Evolutionary conservation across 179 eudicot species (phyloP).

Genomic region (Vitellaria paradoxa): DNA sequence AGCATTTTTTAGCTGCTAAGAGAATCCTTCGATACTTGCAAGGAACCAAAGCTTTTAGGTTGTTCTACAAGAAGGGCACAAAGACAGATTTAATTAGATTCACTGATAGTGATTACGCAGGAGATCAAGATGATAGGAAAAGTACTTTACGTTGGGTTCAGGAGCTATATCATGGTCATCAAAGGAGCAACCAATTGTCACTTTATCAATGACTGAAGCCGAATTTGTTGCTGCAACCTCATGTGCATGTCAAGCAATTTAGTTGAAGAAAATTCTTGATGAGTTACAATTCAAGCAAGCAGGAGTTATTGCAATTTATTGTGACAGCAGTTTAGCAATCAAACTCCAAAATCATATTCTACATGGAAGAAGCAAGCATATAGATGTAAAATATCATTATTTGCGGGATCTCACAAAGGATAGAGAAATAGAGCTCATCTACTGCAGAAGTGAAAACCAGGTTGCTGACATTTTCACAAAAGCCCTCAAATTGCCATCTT

Average conservation of each 20-base stretch:
- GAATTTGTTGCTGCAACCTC: conserved; percentile 2
- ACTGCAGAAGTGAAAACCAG: conserved; percentile 14
- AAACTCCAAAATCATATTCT: conserved; percentile 13
- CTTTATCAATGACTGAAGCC: conserved; percentile 5
- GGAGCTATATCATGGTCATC: conserved; percentile 8
- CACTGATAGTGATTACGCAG: conserved; percentile 9
- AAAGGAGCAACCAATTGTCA: conserved; percentile 5
- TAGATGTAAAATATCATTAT: too few relatives aligned
- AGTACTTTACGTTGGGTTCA: neutral
- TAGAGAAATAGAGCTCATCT: conserved; percentile 5
- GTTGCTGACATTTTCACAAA: conserved; percentile 14
- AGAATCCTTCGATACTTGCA: neutral
- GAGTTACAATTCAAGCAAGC: neutral
- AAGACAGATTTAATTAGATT: neutral
- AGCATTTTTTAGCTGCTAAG: neutral
- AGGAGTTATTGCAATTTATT: neutral
- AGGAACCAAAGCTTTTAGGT: neutral
- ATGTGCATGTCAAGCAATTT: conserved; percentile 19
- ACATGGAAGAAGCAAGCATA: conserved; percentile 15
- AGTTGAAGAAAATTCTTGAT: conserved; percentile 11
- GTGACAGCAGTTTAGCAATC: conserved; percentile 16
- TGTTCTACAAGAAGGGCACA: neutral
- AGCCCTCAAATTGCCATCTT: too few relatives aligned
- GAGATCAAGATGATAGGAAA: neutral
- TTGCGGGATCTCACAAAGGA: conserved; percentile 5